phyloP scores from a whole-genome alignment of 352 stramenopile species.

The Plasmopara muralis region DNA sequence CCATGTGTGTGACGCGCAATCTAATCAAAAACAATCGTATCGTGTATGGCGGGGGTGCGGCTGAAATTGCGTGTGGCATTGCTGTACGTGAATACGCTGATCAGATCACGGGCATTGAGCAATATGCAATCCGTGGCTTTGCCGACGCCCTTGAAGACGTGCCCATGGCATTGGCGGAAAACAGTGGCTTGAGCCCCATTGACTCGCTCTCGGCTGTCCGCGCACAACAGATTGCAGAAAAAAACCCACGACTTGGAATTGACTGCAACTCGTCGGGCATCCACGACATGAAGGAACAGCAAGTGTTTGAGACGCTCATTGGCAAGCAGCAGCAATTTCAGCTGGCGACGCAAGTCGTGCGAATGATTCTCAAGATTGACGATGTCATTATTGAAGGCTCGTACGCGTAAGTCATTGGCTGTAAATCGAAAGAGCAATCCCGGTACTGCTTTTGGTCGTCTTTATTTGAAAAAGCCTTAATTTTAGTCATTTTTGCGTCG shows the following conservation, averaged over 20 bases:
- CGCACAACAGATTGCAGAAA: conserved; percentile 89
- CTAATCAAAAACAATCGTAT: conserved; percentile 99
- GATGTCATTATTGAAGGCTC: conserved; percentile 96
- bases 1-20: conserved; percentile 99
- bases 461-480: neutral
- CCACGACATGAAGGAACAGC: conserved; percentile 97
- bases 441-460: neutral
- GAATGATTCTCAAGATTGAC: conserved; percentile 99
- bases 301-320: conserved; percentile 99
- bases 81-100: conserved; percentile 88
- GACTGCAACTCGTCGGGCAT: conserved; percentile 93
- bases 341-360: conserved; percentile 98
- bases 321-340: conserved; percentile 99
- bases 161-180: conserved; percentile 99
- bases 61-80: conserved; percentile 97
- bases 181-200: conserved; percentile 96
- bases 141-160: conserved; percentile 98
- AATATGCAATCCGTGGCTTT: conserved; percentile 99
- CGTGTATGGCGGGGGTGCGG: conserved; percentile 97
- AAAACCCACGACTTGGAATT: conserved; percentile 94
- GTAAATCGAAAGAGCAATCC: neutral
- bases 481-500: neutral
- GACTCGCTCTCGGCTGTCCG: conserved; percentile 97
- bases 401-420: conserved; percentile 61
- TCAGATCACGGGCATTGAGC: conserved; percentile 75